These are phyloP conservation scores for Carpinus viminea DNA, from an alignment of 306 rosid genomes.

Conservation along the genomic window DNA sequence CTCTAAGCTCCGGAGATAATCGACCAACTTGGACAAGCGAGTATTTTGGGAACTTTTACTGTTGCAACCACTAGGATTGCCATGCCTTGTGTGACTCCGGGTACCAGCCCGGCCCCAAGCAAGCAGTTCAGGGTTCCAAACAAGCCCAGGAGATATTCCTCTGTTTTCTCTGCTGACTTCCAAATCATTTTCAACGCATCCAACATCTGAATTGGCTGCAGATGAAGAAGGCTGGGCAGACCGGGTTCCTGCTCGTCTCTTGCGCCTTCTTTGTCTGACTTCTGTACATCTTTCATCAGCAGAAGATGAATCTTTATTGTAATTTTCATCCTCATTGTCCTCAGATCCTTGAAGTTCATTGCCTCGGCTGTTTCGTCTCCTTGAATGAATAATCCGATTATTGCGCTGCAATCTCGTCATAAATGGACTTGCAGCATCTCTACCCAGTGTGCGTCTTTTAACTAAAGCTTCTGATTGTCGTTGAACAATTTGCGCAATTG, in stretches of 20 bases:
- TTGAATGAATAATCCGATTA: slow-evolving; percentile 50
- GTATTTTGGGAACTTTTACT: slow-evolving; percentile 61
- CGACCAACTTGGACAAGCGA: slow-evolving; percentile 78
- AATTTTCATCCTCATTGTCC: slow-evolving; percentile 76
- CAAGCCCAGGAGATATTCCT: slow-evolving; percentile 66
- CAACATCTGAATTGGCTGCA: slow-evolving; percentile 64
- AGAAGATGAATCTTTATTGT: slow-evolving; percentile 67
- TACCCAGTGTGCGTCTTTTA: slow-evolving; percentile 63
- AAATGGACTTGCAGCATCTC: slow-evolving; percentile 53
- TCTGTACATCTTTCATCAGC: slow-evolving; percentile 65
- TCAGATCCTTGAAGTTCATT: slow-evolving; percentile 69
- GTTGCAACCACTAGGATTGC: slow-evolving; percentile 64
- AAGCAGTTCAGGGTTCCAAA: slow-evolving; percentile 67
- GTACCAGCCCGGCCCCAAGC: slow-evolving; percentile 96
- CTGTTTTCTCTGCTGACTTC: slow-evolving; percentile 63
- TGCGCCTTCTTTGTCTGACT: slow-evolving; percentile 57
- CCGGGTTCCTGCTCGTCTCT: slow-evolving; percentile 60
- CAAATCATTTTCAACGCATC: slow-evolving; percentile 60
- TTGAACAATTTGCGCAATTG: slow-evolving; percentile 71
- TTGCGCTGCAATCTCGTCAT: slow-evolving; percentile 66
- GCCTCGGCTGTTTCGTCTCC: slow-evolving; percentile 59
- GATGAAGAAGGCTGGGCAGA: slow-evolving; percentile 78
- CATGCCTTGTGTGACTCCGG: slow-evolving; percentile 81
- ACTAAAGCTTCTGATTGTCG: slow-evolving; percentile 89
- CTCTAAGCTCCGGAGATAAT: slow-evolving; percentile 65